These are phyloP conservation scores for Cucurbita ficifolia DNA, from an alignment of 306 rosid species.

Conservation along the genomic window DNA sequence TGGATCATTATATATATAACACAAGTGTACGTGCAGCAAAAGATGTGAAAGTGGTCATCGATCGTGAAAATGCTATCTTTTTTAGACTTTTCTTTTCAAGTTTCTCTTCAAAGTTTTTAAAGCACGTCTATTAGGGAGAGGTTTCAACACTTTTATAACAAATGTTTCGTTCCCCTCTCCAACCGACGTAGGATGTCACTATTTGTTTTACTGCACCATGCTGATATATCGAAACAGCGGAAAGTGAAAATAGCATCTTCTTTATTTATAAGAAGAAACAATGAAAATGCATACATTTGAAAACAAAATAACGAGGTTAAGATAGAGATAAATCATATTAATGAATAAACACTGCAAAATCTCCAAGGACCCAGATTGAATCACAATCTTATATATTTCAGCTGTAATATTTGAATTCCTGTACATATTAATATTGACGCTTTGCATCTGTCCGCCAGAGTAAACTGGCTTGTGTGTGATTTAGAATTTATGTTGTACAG, in stretches of 20 bases:
- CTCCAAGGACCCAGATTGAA: background rate
- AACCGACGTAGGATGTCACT: background rate
- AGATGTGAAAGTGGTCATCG: conserved; percentile 40
- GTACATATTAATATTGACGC: background rate
- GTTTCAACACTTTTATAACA: too few species aligned
- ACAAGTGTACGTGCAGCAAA: conserved; percentile 8
- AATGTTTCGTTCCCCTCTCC: too few species aligned
- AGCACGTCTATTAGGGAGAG: too few species aligned
- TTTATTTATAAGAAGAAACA: background rate
- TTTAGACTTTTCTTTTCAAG: too few species aligned
- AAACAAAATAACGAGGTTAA: background rate
- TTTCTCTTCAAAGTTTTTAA: too few species aligned
- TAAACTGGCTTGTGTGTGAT: background rate
- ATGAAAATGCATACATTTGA: background rate
- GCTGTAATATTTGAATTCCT: background rate
- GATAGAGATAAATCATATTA: background rate
- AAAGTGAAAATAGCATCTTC: background rate
- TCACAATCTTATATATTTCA: background rate
- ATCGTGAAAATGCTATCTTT: conserved; percentile 21
- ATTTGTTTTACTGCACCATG: background rate
- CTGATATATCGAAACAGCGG: background rate
- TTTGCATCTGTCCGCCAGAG: too few species aligned
- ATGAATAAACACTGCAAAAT: background rate
- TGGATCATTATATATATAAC: conserved; percentile 22
- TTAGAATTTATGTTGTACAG: background rate